Conservation (phyloP, 2,329 filamentous ascomycete species). For the Fusarium cyanostomum region DNA sequence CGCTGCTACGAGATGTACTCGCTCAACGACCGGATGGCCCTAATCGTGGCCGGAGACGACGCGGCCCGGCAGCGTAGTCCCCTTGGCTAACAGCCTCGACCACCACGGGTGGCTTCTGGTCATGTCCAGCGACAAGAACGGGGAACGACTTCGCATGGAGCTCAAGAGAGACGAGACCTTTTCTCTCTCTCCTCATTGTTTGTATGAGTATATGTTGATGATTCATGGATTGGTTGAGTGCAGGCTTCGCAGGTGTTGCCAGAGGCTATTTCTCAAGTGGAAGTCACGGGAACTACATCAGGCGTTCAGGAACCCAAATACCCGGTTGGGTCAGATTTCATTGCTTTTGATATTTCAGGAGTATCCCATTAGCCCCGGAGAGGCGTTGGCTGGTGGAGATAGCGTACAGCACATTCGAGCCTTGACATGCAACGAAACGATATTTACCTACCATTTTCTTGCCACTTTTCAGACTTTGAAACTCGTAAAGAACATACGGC, state of each 20-base stretch:
- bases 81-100: neutral
- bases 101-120: neutral
- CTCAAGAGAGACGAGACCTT: conserved; percentile 6
- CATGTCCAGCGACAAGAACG: neutral
- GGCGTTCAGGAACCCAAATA: conserved; percentile 42
- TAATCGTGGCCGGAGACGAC: conserved; percentile 79
- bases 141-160: conserved; percentile 17
- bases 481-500: neutral
- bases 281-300: conserved; percentile 9
- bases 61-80: conserved; percentile 56
- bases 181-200: conserved; percentile 15
- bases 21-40: conserved; percentile 86
- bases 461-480: neutral
- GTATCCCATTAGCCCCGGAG: conserved; percentile 23
- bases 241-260: conserved; percentile 3
- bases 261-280: conserved; percentile 1
- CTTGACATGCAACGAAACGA: conserved; percentile 10
- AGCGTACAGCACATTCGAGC: conserved; percentile 19
- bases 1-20: conserved; percentile 81
- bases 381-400: conserved; percentile 20
- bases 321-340: conserved; percentile 35
- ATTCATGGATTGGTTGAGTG: conserved; percentile 11
- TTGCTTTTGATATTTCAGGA: conserved; percentile 15
- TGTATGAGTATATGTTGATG: conserved; percentile 26
- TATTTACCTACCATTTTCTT: neutral